Base-by-base conservation (phyloP, 805 yeast species). In the Candida nitratophila region DNA sequence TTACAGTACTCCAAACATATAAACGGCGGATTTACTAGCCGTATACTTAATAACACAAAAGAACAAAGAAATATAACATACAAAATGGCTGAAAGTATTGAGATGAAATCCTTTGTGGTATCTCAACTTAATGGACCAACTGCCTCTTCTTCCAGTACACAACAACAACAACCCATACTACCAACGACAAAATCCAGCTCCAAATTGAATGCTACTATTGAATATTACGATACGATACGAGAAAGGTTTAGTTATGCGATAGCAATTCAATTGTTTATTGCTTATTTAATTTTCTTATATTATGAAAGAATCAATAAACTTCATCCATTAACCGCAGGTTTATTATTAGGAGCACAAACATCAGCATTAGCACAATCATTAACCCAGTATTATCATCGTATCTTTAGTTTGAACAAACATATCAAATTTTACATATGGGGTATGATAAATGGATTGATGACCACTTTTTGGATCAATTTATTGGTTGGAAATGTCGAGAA, bases 341-440 rank as follows among this genome's bases (percentile, higher is more conserved):
- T 53, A 1, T 39, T 57, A 26, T 47, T 61, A 17, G 63, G 63
- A 8, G 61, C 53, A 2, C 57, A 55, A 26, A 52, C 62, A 3
- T 48, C 57, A 16, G 50, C 59, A 26, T 47, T 61, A 50, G 64
- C 64, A 8, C 64, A 60, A 44, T 51, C 63, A 8, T 48, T 61
- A 24, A 56, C 49, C 38, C 63, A 61, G 44, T 53, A 50, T 42
- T 54, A 59, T 44, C 58, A 52, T 38, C 45, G 52, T 16, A 40
- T 43, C 1, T 49, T 50, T 39, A 53, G 49, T 39, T 30, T 56
- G 3, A 54, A 47, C 30, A 60, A 56, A 41, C 65, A 59, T 41
- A 48, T 65, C 44, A 80, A 80, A 52, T 81, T 81, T 49, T 54
- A 69, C 45, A 55, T 72, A 2, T 81, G 85, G 85, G 87, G 87